Evolutionary conservation across 106 monocot genomes (phyloP).

Genomic region (Triglochin maritima): DNA sequence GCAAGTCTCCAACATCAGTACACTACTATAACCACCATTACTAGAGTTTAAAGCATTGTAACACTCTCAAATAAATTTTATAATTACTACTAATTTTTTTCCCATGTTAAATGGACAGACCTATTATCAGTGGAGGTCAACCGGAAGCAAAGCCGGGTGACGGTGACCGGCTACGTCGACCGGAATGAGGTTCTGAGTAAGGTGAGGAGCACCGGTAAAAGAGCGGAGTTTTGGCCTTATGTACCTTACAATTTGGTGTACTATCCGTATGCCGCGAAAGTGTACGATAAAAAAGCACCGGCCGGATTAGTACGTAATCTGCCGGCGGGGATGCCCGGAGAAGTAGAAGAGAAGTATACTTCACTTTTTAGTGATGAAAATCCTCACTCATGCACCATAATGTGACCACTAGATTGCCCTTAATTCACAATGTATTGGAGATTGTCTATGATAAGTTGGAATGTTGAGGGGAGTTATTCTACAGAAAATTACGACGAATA

Average conservation of each 20-base stretch:
- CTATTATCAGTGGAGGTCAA: constrained; percentile 25
- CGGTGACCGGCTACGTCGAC: constrained; percentile 43
- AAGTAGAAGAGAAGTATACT: constrained; percentile 10
- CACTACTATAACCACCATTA: too few relatives aligned
- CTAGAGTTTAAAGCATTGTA: not conserved
- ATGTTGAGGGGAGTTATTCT: too few relatives aligned
- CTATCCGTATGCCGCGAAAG: constrained; percentile 38
- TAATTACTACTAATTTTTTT: not conserved
- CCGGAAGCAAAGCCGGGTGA: constrained; percentile 43
- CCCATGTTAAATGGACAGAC: not conserved
- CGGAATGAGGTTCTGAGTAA: constrained; percentile 29
- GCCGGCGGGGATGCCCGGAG: constrained; percentile 23
- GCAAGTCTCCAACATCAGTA: too few relatives aligned
- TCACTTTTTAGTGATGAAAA: constrained; percentile 58
- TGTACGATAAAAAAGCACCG: constrained; percentile 50
- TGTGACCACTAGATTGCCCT: constrained; percentile 18
- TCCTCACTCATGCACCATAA: constrained; percentile 45
- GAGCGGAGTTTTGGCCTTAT: constrained; percentile 51
- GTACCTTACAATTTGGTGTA: constrained; percentile 35
- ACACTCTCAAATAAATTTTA: not conserved
- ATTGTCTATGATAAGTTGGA: not conserved
- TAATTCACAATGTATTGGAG: not conserved
- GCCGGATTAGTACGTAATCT: constrained; percentile 45
- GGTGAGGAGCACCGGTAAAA: constrained; percentile 44
- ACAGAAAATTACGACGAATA: too few relatives aligned